Base-by-base conservation (phyloP, 2,329 filamentous ascomycete genomes). In the Beauveria pseudobassiana region DNA sequence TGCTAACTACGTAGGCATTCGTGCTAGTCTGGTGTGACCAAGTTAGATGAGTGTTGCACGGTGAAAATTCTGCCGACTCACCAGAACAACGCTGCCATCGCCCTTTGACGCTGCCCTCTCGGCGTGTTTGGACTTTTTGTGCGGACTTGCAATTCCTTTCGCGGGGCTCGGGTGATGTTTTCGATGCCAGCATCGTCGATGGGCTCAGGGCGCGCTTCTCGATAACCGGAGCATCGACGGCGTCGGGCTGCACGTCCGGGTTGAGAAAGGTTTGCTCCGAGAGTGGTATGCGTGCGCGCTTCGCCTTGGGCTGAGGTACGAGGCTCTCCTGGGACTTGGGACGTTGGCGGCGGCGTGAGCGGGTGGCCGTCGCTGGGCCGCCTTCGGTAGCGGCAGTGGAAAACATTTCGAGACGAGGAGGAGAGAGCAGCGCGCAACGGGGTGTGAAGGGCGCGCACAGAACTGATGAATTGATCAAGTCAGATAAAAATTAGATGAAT, bases 1-100 rank as follows among this genome's bases (percentile, higher is more conserved):
- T 92, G 74, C 89, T 90, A 65, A 96, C 90, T 49, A 84, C 88
- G 72, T 95, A 97, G 65, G 90, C 90, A 71, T 87, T 87, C 70
- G 90, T 96, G 70, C 87, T 91, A 45, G 90, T 91, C 89, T 96
- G 64, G 30, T 16, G 40, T 43, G 30, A 52, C n/a, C 3, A 34
- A 16, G 22, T 57, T 58, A 56, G 52, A 58, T 38, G 59, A n/a
- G 42, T 58, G n/a, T 63, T 51, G 62, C 64, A 64, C 63, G 64
- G 52, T 50, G 59, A 40, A 55, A 54, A 46, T 16, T 26, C 26
- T 55, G 38, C 53, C 45, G n/a, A 73, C 82, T 61, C 77, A 90
- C 87, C 75, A 91, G 72, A 67, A 88, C 78, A 64, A 85, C 78
- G 67, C 84, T 87, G 38, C 86, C 84, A 70, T 91, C 87, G 53